A percentile compares a stretch with the other conserved stretches of the same genome.
phyloP scores from a whole-genome alignment of 768 basidiomycete genomes.

The Trametopsis cervina region DNA sequence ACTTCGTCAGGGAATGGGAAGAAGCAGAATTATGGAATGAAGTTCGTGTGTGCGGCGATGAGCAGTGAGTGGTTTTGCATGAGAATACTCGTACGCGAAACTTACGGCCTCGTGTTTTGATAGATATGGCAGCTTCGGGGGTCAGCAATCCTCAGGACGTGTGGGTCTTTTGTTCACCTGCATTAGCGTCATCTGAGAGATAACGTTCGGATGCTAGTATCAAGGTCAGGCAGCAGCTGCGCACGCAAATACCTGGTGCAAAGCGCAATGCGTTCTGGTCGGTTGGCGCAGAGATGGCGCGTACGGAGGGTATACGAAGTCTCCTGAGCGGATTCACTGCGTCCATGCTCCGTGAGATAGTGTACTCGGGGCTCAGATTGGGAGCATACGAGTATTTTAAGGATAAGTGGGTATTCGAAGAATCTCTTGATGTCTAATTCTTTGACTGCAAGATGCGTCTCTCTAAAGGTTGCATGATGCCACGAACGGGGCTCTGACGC shows the following conservation, averaged over 20 bases:
- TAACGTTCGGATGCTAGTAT: not conserved
- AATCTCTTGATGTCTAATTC: not conserved
- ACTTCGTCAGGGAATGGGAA: not conserved
- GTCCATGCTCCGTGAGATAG: slow-evolving; percentile 28
- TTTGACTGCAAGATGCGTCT: not conserved
- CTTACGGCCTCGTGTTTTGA: not conserved
- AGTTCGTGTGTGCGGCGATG: slow-evolving; percentile 24
- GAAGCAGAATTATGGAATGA: slow-evolving; percentile 21
- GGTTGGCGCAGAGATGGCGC: slow-evolving; percentile 27
- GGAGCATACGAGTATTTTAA: slow-evolving; percentile 34
- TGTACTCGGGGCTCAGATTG: slow-evolving; percentile 29
- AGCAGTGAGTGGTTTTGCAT: slow-evolving; percentile 26
- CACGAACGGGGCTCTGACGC: slow-evolving; percentile 21
- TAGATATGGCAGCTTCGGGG: slow-evolving; percentile 30
- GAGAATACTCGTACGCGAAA: not conserved
- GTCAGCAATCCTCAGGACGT: slow-evolving; percentile 31
- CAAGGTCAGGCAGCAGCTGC: slow-evolving; percentile 29
- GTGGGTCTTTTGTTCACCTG: slow-evolving; percentile 13
- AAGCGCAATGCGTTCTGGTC: slow-evolving; percentile 27
- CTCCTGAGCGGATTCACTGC: slow-evolving; percentile 28
- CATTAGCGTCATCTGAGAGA: not conserved
- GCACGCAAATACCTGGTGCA: slow-evolving; percentile 24
- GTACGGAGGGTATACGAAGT: slow-evolving; percentile 25
- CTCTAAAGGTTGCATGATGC: slow-evolving; percentile 17
- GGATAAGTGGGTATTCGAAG: slow-evolving; percentile 21